Evolutionary conservation across 345 rosid species (phyloP), one percentile per base, ranked within the genome.

Genomic region (Ceriops zippeliana): DNA sequence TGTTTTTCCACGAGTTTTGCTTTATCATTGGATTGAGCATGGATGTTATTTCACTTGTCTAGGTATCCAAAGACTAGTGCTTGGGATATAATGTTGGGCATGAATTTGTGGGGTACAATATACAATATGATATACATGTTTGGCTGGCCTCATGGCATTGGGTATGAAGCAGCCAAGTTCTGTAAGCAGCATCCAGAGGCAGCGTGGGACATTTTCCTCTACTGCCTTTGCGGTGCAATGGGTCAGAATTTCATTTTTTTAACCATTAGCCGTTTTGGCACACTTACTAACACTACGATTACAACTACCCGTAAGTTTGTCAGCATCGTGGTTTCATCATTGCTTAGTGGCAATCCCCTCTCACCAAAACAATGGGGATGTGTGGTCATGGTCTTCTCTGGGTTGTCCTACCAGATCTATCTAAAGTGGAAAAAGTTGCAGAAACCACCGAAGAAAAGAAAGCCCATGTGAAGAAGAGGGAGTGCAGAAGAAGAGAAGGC

Each of bases 171-270:
- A 4, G 65, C 86, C 53, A 79, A 75, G 65, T 91, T 95, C 81
- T 91, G 96, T 81, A 89, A 81, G 81, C 87, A 64, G 79, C 92
- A 91, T 71, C 97, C 97, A 1, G 96, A 95, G 81, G 96, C 92
- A 0, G 91, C 96, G 20, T 88, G 86, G 90, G 99, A 90, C 86
- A 88, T 95, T 65, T 67, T 91, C 10, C 80, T 79, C 60, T 95
- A 81, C 68, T 95, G 99, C 76, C 88, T 95, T 20, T 90, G 99
- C 4, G 97, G 99, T 21, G 96, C 98, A 2, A 91, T 95, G 38
- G 98, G 99, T 53, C 96, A 95, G 78, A 95, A 95, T 78, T 95
- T 95, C 83, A 95, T 95, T 62, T 95, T 95, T 72, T 74, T 95
- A 68, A 95, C 99, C 47, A 95, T 95, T 28, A 90, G 96, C 78